Percentiles rank a stretch among this genome's conserved stretches.
Evolutionary conservation across 495 filamentous ascomycete genomes (phyloP).

Genomic region (Viridothelium virens): DNA sequence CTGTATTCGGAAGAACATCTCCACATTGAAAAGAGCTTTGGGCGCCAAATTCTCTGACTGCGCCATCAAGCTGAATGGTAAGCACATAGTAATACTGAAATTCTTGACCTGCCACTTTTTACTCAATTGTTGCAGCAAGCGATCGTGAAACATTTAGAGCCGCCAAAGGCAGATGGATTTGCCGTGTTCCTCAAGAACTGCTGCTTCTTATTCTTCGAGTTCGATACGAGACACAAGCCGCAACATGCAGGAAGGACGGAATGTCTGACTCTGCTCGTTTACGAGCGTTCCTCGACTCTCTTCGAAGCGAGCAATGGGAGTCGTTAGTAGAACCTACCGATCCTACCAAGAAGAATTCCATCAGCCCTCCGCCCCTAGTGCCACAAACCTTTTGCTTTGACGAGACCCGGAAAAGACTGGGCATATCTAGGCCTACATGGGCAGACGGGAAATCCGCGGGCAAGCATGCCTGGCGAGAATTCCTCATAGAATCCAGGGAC

Average conservation of each 20-base stretch:
- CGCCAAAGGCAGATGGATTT: not conserved
- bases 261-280: not conserved
- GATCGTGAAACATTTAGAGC: not conserved
- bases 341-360: not conserved
- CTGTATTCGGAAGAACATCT: not conserved
- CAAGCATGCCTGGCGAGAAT: not conserved
- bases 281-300: not conserved
- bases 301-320: not conserved
- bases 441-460: not conserved
- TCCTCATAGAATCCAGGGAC: not conserved
- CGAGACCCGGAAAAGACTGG: not conserved
- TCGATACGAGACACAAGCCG: not conserved
- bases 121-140: not conserved
- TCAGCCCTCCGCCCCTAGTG: not conserved
- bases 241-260: not conserved
- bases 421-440: not conserved
- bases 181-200: not conserved
- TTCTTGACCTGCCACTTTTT: not conserved
- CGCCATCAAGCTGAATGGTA: not conserved
- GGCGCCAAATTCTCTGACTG: not conserved
- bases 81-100: not conserved
- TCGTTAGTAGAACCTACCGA: not conserved
- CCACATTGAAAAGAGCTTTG: not conserved
- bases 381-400: slow-evolving; percentile 5
- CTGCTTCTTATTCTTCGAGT: not conserved